phyloP scores from a whole-genome alignment of 2,329 filamentous ascomycete species.

The Kalaharituber pfeilii region DNA sequence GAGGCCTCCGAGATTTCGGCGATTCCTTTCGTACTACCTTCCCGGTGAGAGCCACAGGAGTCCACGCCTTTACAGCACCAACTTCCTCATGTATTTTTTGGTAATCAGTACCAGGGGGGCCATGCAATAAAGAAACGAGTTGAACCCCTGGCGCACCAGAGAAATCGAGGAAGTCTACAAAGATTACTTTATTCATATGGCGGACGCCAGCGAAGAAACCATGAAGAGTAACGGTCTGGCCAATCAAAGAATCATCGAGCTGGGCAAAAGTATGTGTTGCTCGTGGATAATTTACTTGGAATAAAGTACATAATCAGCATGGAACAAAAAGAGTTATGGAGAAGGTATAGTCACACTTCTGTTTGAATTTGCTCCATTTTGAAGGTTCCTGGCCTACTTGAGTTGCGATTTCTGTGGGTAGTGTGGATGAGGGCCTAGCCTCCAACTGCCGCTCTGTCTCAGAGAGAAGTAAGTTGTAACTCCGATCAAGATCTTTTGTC shows the following conservation, averaged over 20 bases:
- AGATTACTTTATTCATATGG: constrained; percentile 12
- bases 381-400: too few relatives aligned
- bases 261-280: constrained; percentile 16
- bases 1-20: too few relatives aligned
- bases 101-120: constrained; percentile 2
- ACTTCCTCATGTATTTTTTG: constrained; percentile 8
- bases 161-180: constrained; percentile 14
- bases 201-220: constrained; percentile 16
- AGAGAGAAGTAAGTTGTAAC: neutral
- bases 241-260: constrained; percentile 10
- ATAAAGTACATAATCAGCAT: neutral
- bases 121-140: constrained; percentile 12
- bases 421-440: too few relatives aligned
- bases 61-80: constrained; percentile 8
- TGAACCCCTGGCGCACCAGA: constrained; percentile 11
- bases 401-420: too few relatives aligned
- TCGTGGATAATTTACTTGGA: constrained; percentile 12
- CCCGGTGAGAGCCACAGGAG: constrained; percentile 12
- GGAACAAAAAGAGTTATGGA: neutral
- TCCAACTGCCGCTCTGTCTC: neutral
- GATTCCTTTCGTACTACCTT: neutral
- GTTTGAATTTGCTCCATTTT: neutral
- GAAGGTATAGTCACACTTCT: constrained; percentile 3
- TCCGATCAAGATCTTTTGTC: neutral
- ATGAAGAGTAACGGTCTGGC: constrained; percentile 15